phyloP scores from a whole-genome alignment of 495 filamentous ascomycete species.

The Xylaria venustula region DNA sequence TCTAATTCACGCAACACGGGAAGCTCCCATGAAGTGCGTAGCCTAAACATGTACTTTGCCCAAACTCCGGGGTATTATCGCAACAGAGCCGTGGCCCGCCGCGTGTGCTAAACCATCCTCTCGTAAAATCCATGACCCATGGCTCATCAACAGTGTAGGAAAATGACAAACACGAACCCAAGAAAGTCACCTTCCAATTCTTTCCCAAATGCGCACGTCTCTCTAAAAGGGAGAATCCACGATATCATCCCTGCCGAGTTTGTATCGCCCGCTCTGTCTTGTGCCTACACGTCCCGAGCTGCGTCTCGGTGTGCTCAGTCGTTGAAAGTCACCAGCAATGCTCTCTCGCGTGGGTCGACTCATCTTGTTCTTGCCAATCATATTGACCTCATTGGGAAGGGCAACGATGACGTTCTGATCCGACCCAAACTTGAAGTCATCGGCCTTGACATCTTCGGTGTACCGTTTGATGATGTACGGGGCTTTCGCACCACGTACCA shows the following conservation, averaged over 20 bases:
- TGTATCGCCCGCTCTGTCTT: constrained; percentile 49
- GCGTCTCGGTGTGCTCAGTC: constrained; percentile 48
- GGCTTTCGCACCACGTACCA: constrained; percentile 72
- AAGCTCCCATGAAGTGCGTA: not conserved
- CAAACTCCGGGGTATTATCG: constrained; percentile 16
- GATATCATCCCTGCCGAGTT: constrained; percentile 71
- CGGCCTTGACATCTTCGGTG: constrained; percentile 91
- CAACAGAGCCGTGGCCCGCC: not conserved
- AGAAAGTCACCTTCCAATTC: not conserved
- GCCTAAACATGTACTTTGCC: not conserved
- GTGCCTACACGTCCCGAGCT: constrained; percentile 47
- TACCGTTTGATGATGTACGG: constrained; percentile 97
- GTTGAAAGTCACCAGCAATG: constrained; percentile 60
- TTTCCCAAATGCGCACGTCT: not conserved
- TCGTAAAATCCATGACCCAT: constrained; percentile 9
- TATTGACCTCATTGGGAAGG: constrained; percentile 94
- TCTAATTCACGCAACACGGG: constrained; percentile 1
- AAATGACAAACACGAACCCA: too few relatives aligned
- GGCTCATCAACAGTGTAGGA: not conserved
- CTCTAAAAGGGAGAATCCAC: constrained; percentile 79
- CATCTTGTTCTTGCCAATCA: constrained; percentile 82
- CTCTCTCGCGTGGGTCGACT: constrained; percentile 90
- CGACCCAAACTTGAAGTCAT: constrained; percentile 95
- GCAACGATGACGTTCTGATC: constrained; percentile 99
- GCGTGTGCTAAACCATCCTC: not conserved